Percentiles rank a stretch among this genome's conserved stretches.
Conservation (phyloP, 345 rosid species). For the Salix viminalis region DNA sequence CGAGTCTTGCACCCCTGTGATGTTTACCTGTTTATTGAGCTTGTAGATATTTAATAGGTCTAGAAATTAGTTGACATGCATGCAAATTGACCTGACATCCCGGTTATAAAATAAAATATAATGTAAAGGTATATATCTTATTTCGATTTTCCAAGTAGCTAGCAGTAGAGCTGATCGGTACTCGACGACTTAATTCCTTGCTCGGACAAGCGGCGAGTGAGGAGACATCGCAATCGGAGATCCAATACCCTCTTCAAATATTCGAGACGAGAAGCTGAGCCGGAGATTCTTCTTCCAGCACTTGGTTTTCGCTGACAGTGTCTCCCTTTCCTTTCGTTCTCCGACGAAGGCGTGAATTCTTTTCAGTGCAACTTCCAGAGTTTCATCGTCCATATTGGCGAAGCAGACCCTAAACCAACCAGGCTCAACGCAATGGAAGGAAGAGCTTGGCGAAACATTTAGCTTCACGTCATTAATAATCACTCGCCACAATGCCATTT, state of each 20-base stretch:
- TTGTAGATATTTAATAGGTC: too few relatives aligned
- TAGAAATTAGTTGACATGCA: too few relatives aligned
- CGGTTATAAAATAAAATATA: too few relatives aligned
- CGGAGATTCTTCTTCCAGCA: conserved; percentile 42
- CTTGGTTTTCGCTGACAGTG: conserved; percentile 10
- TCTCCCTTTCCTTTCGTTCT: conserved; percentile 15
- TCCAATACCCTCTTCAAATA: conserved; percentile 42
- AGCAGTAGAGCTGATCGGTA: too few relatives aligned
- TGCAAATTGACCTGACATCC: too few relatives aligned
- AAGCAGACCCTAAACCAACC: conserved; percentile 93
- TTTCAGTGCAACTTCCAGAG: conserved; percentile 47
- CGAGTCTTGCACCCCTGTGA: too few relatives aligned
- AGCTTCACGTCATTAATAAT: conserved; percentile 65
- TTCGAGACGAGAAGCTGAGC: conserved; percentile 43
- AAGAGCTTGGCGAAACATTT: conserved; percentile 77
- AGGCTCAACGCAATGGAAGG: conserved; percentile 66
- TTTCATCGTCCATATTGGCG: conserved; percentile 75
- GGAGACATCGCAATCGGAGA: conserved; percentile 60
- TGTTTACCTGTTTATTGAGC: too few relatives aligned
- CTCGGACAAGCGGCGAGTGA: conserved; percentile 59
- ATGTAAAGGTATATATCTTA: too few relatives aligned
- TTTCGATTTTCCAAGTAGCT: too few relatives aligned
- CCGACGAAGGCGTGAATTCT: conserved; percentile 51
- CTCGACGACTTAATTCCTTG: conserved; percentile 21
- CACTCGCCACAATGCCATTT: conserved; percentile 56